These are phyloP conservation scores for Fusarium sp. DNA, from an alignment of 2,329 filamentous ascomycete species.

Conservation along the genomic window DNA sequence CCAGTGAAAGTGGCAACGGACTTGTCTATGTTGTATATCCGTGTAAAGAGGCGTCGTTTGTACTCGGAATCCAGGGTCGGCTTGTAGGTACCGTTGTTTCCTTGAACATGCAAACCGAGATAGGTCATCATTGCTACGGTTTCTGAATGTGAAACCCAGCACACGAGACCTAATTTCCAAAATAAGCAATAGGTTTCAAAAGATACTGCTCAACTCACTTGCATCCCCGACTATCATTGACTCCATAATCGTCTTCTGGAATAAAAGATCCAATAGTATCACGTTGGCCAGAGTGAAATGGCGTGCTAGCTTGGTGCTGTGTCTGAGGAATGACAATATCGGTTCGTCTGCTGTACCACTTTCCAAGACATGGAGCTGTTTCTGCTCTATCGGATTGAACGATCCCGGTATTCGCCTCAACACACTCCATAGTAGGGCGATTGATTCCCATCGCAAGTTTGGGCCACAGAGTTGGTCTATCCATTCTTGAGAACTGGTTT, in stretches of 20 bases:
- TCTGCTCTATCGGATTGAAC: neutral
- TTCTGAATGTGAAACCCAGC: slow-evolving; percentile 6
- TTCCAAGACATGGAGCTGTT: neutral
- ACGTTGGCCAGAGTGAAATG: slow-evolving; percentile 5
- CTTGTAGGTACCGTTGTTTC: neutral
- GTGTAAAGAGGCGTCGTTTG: neutral
- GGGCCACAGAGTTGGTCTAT: slow-evolving; percentile 6
- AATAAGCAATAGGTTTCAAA: rapidly evolving
- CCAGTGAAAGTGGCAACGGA: slow-evolving; percentile 15
- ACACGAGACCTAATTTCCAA: neutral
- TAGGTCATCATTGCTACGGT: slow-evolving; percentile 16
- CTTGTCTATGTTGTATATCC: slow-evolving; percentile 10
- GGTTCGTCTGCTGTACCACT: neutral
- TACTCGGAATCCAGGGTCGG: neutral
- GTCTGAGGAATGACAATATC: neutral
- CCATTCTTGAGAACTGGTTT: slow-evolving; percentile 10
- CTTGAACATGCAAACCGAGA: slow-evolving; percentile 5
- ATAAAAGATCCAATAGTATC: slow-evolving; percentile 12
- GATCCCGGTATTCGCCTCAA: neutral
- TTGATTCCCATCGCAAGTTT: slow-evolving; percentile 10
- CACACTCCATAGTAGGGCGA: slow-evolving; percentile 17
- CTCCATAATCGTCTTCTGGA: slow-evolving; percentile 8
- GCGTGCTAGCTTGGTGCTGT: neutral
- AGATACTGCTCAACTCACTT: neutral
- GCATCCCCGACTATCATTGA: slow-evolving; percentile 11